Evolutionary conservation across 352 stramenopile genomes (phyloP), one percentile per base, ranked within the genome.

Genomic region (Pythium aristosporum): DNA sequence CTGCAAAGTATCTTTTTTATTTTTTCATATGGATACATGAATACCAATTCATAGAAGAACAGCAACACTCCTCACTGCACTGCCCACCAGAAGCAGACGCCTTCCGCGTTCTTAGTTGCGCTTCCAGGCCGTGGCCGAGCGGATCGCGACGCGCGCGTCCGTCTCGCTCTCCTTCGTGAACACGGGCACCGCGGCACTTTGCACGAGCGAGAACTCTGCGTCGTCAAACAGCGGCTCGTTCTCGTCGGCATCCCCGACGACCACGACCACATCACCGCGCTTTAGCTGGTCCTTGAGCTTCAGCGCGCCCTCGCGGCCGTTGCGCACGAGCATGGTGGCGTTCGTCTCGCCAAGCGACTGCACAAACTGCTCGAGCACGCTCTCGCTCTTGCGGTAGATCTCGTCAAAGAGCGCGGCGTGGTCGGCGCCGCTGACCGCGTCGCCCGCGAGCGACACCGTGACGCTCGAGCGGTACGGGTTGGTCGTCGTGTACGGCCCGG

Each of bases 391-490:
- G 59, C 69, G 55, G 49, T 76, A 77, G 46, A 91, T 63, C 43
- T 87, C 78, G 10, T 87, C 70, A 39, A 91, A 85, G 1, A 89
- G 67, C 54, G 59, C 54, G 7, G 61, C 23, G 34, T 60, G 46
- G 47, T 56, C 23, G 2, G 28, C 36, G 5, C n/a, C 15, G 3
- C 4, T 44, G 11, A 20, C 15, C 34, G 11, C 43, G 46, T 41
- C 49, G n/a, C 41, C 58, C 1, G 57, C 65, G 39, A 88, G 63
- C 10, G 74, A 46, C 16, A 90, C 69, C 5, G 68, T 61, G 36
- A 82, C 80, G 32, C 68, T 88, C 28, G 71, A 78, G 20, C 82
- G 80, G 72, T 77, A 93, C 58, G 77, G 77, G 54, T 88, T 83
- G 21, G 75, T 71, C 11, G 42, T 83, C 52, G 80, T 73, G 61